Percentiles rank a stretch among this genome's conserved stretches.
phyloP scores from a whole-genome alignment of 495 filamentous ascomycete genomes.

The Penicillium dipodomyicola region DNA sequence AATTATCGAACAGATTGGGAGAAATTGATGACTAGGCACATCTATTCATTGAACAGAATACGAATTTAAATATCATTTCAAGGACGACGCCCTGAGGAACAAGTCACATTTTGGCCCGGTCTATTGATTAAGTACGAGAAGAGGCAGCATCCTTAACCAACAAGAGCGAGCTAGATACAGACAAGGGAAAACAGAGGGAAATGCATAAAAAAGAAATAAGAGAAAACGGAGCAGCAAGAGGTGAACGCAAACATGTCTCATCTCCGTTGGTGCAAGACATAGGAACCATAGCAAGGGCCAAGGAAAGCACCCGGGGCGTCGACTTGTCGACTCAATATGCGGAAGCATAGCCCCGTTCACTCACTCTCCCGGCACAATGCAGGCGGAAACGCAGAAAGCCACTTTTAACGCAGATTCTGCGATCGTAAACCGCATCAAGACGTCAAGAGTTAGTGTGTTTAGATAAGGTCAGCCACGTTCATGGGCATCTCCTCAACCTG shows the following conservation, averaged over 20 bases:
- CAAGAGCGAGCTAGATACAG: conserved; percentile 43
- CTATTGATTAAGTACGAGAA: conserved; percentile 45
- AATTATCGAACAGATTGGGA: not conserved
- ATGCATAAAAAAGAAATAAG: conserved; percentile 27
- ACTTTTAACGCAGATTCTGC: conserved; percentile 50
- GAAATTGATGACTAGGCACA: not conserved
- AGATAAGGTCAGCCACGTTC: conserved; percentile 61
- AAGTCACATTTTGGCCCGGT: conserved; percentile 46
- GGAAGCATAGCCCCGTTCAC: conserved; percentile 14
- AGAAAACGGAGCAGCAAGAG: conserved; percentile 44
- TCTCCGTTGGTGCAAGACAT: conserved; percentile 44
- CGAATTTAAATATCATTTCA: conserved; percentile 15
- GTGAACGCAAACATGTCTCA: conserved; percentile 43
- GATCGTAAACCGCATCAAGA: conserved; percentile 47
- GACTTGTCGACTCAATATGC: conserved; percentile 18
- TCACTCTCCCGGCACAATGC: conserved; percentile 21
- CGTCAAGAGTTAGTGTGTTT: conserved; percentile 40
- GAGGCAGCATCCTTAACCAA: conserved; percentile 44
- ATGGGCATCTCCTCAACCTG: conserved; percentile 64
- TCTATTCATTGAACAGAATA: not conserved
- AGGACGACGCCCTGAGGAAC: conserved; percentile 36
- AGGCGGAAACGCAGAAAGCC: conserved; percentile 45
- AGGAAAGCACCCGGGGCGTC: not conserved
- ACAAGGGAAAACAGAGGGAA: conserved; percentile 19
- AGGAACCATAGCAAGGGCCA: conserved; percentile 37